Percentiles rank a stretch among this genome's conserved stretches.
These are phyloP conservation scores for Salix caprea DNA, from an alignment of 345 rosid genomes.

Conservation along the genomic window DNA sequence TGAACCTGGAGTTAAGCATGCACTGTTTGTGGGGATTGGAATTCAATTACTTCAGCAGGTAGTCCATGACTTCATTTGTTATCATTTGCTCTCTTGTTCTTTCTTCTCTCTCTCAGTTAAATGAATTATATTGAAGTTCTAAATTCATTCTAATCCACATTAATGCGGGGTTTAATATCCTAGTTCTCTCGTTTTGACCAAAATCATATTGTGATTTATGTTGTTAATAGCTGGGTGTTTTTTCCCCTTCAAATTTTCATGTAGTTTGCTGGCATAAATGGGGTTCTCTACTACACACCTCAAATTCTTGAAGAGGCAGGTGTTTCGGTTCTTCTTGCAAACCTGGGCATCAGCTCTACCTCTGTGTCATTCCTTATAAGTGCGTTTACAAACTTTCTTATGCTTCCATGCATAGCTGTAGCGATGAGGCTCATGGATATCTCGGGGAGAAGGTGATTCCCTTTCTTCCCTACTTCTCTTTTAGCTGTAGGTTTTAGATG, in stretches of 20 bases:
- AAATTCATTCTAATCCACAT: neutral
- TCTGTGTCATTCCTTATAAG: conserved; percentile 96
- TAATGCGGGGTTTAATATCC: neutral
- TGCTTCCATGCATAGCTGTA: conserved; percentile 89
- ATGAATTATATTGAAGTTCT: neutral
- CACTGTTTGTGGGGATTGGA: conserved; percentile 79
- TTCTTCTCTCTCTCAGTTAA: neutral
- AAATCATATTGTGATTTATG: neutral
- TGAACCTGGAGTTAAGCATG: conserved; percentile 89
- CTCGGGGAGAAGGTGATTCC: conserved; percentile 77
- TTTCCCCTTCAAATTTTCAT: conserved; percentile 11
- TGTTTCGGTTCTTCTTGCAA: conserved; percentile 73
- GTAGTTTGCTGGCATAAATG: conserved; percentile 94
- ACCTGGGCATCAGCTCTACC: conserved; percentile 60
- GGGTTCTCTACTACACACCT: conserved; percentile 96
- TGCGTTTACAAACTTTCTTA: conserved; percentile 71
- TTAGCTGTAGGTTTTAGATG: neutral
- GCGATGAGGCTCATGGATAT: conserved; percentile 96
- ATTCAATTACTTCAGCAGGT: conserved; percentile 98
- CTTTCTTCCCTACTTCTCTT: neutral
- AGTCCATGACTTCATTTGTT: conserved; percentile 7
- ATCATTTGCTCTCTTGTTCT: neutral
- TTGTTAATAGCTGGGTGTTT: neutral
- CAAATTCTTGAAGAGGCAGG: conserved; percentile 95
- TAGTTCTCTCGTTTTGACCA: neutral